phyloP scores from a whole-genome alignment of 108 stramenopile species.

The Epithemia pelagica region DNA sequence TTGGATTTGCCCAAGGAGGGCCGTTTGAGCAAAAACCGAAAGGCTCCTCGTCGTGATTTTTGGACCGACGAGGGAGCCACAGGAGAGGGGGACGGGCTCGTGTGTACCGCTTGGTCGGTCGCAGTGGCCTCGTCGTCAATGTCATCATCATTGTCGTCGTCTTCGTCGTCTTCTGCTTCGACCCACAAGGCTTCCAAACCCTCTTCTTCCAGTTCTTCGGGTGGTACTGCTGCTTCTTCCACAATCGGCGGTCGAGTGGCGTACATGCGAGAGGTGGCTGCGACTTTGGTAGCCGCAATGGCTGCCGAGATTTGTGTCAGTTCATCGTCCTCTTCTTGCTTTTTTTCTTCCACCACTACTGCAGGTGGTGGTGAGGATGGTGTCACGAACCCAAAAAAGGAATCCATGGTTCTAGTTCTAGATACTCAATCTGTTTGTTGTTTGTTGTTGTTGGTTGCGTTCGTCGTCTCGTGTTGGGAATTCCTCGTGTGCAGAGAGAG shows the following conservation, averaged over 20 bases:
- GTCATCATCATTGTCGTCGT: not conserved
- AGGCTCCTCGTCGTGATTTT: not conserved
- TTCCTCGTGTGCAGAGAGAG: no score
- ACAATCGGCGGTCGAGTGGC: no score
- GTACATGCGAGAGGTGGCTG: no score
- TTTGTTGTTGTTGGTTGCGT: no score
- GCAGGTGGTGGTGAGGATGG: no score
- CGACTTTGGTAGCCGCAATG: not conserved
- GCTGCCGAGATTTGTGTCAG: not conserved
- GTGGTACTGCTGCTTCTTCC: no score
- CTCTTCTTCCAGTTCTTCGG: not conserved
- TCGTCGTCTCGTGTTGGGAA: no score
- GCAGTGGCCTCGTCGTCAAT: not conserved
- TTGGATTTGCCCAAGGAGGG: no score
- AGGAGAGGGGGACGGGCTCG: not conserved
- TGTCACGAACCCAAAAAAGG: no score
- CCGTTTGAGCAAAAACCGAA: not conserved
- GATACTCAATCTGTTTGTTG: no score
- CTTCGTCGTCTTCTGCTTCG: not conserved
- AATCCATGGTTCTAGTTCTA: no score
- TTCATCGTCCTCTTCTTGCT: not conserved
- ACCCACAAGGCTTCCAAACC: not conserved
- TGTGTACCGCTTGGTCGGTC: not conserved
- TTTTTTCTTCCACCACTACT: not conserved
- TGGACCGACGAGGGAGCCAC: not conserved